phyloP scores from a whole-genome alignment of 306 rosid genomes.

The Acacia crassicarpa region DNA sequence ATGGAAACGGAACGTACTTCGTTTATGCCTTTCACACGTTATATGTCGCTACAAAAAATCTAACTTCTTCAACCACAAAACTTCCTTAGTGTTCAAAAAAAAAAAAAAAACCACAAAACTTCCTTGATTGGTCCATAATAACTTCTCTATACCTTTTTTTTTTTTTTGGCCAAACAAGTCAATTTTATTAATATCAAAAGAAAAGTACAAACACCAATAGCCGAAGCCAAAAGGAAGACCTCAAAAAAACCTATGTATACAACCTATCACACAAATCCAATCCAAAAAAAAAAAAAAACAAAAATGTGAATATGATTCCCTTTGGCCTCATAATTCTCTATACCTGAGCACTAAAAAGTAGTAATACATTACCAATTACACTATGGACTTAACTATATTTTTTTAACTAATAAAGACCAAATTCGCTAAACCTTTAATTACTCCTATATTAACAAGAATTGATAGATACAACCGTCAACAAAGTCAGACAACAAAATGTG shows the following conservation, averaged over 20 bases:
- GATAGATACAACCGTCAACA: background rate
- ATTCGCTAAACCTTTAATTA: background rate
- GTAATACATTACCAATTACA: background rate
- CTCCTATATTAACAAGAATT: background rate
- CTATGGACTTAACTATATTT: background rate
- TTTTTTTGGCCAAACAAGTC: too few relatives aligned
- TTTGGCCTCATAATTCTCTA: too few relatives aligned
- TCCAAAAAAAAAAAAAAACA: too few relatives aligned
- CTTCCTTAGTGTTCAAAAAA: too few relatives aligned
- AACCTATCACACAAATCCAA: too few relatives aligned
- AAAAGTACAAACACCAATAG: too few relatives aligned
- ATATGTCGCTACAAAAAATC: background rate
- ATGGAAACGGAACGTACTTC: constrained; percentile 50
- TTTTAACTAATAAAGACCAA: background rate
- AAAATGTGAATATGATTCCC: too few relatives aligned
- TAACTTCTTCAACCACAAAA: background rate
- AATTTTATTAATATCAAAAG: too few relatives aligned
- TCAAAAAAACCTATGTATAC: too few relatives aligned
- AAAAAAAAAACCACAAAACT: background rate
- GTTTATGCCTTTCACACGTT: constrained; percentile 20
- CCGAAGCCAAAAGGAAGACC: too few relatives aligned
- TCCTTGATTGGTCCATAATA: too few relatives aligned
- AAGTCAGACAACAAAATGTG: background rate
- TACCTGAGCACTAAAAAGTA: too few relatives aligned
- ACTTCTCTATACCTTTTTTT: background rate